Conservation (phyloP, 495 filamentous ascomycete species). For the Hypoxylon intermedium region DNA sequence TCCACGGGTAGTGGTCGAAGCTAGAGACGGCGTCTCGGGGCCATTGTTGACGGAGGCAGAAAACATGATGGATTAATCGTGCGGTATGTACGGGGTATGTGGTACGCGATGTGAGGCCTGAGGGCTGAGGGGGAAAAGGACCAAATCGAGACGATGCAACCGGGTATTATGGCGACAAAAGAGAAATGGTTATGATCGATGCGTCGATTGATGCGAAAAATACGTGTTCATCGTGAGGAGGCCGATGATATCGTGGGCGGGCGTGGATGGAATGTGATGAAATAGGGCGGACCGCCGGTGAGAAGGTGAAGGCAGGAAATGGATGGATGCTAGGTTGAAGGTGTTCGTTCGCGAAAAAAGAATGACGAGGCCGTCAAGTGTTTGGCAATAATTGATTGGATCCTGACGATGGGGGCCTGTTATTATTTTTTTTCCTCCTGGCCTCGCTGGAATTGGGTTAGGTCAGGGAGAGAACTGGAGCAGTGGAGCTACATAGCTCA, state of each 20-base stretch:
- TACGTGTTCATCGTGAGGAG: constrained; percentile 37
- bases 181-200: constrained; percentile 35
- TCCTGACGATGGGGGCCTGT: constrained; percentile 25
- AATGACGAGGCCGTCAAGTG: constrained; percentile 44
- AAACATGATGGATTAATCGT: constrained; percentile 61
- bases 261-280: constrained; percentile 8
- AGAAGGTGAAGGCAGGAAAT: constrained; percentile 27
- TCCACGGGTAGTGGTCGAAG: constrained; percentile 63
- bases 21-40: constrained; percentile 44
- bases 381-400: constrained; percentile 44
- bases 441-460: constrained; percentile 22
- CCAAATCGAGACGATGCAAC: constrained; percentile 29
- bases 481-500: constrained; percentile 28
- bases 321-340: constrained; percentile 22
- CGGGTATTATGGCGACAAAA: constrained; percentile 17
- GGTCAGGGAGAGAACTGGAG: no score
- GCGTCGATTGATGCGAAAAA: constrained; percentile 30
- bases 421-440: not conserved
- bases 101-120: constrained; percentile 1
- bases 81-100: no score
- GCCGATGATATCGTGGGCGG: constrained; percentile 15
- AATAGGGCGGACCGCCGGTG: constrained; percentile 25
- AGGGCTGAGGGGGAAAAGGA: constrained; percentile 13
- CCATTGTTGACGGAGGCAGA: constrained; percentile 58
- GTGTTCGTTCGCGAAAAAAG: constrained; percentile 37